Base-by-base conservation (phyloP, 192 early-diverging fungal genomes). In the Coemansia sp. region DNA sequence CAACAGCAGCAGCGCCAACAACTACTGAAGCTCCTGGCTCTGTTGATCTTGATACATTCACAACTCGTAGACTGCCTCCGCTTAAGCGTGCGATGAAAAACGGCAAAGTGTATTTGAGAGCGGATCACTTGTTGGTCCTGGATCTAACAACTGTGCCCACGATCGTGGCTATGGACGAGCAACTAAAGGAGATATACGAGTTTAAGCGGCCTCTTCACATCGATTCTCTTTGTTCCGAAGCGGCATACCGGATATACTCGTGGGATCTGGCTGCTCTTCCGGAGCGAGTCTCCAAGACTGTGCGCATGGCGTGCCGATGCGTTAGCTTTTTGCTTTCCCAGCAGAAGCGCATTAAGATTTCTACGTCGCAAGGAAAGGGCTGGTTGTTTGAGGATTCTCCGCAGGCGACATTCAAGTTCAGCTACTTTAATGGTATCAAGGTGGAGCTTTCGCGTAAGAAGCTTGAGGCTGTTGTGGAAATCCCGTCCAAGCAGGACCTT, bases 351-450 rank as follows among this genome's bases (percentile, higher is more conserved):
- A 84, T 93, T 31, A 60, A 77, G 5, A 85, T 93, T 25, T 82
- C 74, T 57, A 90, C 90, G 10, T 87, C 91, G 18, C 91, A 92
- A 74, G 91, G 89, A 0, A 82, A 85, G 34, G 90, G 86, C 56
- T 53, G 72, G 21, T 56, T 90, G 55, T 91, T 89, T 83, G 90
- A 91, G 48, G 90, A 92, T 55, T 61, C 52, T 20, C 89, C 90
- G 7, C 59, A 67, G 20, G 77, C 86, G 10, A 83, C 85, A 26
- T 91, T 91, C 68, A 74, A 84, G 58, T 81, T 91, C 51, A 21
- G 63, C 3, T 91, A 90, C 48, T 87, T 89, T 76, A 88, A 87
- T 71, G 84, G 88, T 16, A 82, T 86, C 56, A 79, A 68, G 46
- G 77, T 88, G 6, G 77, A 74, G 16, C 59, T 83, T 16, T 75